Conservation (phyloP, 2,329 filamentous ascomycete species). For the Fusarium nygamai region DNA sequence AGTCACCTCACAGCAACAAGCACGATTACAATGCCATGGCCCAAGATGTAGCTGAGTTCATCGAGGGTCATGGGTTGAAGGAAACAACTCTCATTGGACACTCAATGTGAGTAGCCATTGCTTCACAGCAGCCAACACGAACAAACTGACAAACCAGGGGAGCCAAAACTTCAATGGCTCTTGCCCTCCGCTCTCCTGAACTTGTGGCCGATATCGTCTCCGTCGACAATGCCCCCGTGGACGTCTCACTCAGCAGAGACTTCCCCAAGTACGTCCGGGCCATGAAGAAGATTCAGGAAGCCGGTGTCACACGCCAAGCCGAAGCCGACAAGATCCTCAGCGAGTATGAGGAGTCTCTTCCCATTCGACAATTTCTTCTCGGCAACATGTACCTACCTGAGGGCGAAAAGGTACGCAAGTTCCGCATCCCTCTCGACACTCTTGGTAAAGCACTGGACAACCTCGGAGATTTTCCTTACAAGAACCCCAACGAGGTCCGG, state of each 20-base stretch:
- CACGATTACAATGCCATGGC: conserved; percentile 89
- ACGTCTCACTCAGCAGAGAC: conserved; percentile 76
- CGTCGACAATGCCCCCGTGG: conserved; percentile 92
- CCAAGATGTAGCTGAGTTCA: conserved; percentile 82
- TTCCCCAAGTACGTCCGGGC: conserved; percentile 85
- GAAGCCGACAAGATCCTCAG: conserved; percentile 84
- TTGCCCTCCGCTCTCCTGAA: conserved; percentile 77
- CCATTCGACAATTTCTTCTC: conserved; percentile 90
- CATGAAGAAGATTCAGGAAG: conserved; percentile 83
- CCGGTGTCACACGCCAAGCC: conserved; percentile 71
- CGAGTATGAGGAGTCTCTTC: conserved; percentile 76
- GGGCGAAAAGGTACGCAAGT: conserved; percentile 68
- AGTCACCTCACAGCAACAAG: conserved; percentile 78
- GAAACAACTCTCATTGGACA: conserved; percentile 86
- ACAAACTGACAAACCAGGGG: conserved; percentile 63
- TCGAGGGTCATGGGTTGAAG: conserved; percentile 74
- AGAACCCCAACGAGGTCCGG: conserved; percentile 70
- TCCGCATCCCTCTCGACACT: conserved; percentile 80
- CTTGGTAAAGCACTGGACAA: conserved; percentile 75
- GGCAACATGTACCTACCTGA: conserved; percentile 77
- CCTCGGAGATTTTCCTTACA: conserved; percentile 91
- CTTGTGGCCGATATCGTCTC: conserved; percentile 77
- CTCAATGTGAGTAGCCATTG: conserved; percentile 74
- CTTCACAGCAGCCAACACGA: not conserved
- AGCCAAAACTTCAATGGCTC: conserved; percentile 90